These are phyloP conservation scores for Aciculosporium take DNA, from an alignment of 2,329 filamentous ascomycete genomes.

Conservation along the genomic window DNA sequence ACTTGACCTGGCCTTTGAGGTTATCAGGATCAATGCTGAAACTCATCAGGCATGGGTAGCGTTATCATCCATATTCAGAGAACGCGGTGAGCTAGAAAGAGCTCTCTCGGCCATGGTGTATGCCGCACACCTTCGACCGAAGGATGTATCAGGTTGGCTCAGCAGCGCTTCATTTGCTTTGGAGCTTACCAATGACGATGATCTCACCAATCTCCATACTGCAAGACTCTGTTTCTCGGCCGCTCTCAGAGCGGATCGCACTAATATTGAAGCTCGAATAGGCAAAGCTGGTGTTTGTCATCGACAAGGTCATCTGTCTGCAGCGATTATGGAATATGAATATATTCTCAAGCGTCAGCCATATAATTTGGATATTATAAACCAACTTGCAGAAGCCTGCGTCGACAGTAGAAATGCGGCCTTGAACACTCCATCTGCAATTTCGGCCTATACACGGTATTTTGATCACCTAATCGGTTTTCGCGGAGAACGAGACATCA, in stretches of 20 bases:
- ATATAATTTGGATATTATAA: constrained; percentile 38
- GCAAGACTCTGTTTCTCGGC: constrained; percentile 45
- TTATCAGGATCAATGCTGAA: constrained; percentile 55
- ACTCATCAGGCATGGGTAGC: constrained; percentile 52
- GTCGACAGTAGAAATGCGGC: constrained; percentile 36
- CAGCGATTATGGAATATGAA: constrained; percentile 43
- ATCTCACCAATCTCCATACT: constrained; percentile 34
- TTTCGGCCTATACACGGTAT: constrained; percentile 33
- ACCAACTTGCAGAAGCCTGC: constrained; percentile 42
- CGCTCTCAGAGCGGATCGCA: constrained; percentile 42
- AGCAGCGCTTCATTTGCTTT: constrained; percentile 43
- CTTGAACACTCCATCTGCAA: constrained; percentile 23
- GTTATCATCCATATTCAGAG: constrained; percentile 45
- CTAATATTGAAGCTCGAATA: constrained; percentile 41
- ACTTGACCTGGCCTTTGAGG: constrained; percentile 42
- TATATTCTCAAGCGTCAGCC: constrained; percentile 37
- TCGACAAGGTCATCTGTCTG: constrained; percentile 37
- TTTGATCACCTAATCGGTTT: constrained; percentile 27
- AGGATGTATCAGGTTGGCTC: constrained; percentile 45
- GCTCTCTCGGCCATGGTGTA: constrained; percentile 46
- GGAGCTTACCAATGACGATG: constrained; percentile 32
- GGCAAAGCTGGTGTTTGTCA: constrained; percentile 45
- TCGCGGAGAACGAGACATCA: constrained; percentile 18
- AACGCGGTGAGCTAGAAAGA: constrained; percentile 41
- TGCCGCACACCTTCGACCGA: constrained; percentile 48